These are phyloP conservation scores for Candida xyloterini DNA, from an alignment of 805 yeast species.

Conservation along the genomic window DNA sequence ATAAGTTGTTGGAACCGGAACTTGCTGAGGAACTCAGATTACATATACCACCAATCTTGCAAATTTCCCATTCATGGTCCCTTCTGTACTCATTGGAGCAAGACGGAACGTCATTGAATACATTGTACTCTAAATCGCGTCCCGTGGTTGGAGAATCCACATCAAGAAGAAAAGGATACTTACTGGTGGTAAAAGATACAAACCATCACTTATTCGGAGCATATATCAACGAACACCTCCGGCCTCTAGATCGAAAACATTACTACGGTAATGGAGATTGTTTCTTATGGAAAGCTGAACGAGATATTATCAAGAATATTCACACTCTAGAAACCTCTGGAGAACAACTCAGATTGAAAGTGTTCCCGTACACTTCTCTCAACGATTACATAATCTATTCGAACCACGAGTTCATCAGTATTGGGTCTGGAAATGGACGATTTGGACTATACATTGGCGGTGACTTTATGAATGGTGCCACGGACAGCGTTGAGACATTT, in stretches of 20 bases:
- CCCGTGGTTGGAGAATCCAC: constrained; percentile 41
- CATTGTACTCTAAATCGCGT: constrained; percentile 59
- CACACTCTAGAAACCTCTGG: constrained; percentile 17
- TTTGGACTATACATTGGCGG: constrained; percentile 89
- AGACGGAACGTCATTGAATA: constrained; percentile 82
- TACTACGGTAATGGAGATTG: constrained; percentile 96
- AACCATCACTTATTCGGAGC: constrained; percentile 71
- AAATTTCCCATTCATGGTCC: constrained; percentile 73
- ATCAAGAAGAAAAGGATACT: constrained; percentile 54
- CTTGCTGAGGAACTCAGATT: constrained; percentile 73
- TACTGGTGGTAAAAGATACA: constrained; percentile 67
- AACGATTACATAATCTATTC: constrained; percentile 86
- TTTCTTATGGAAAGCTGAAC: constrained; percentile 79
- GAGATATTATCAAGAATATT: constrained; percentile 34
- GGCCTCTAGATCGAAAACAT: constrained; percentile 66
- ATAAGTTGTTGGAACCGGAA: constrained; percentile 49
- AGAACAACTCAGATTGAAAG: constrained; percentile 55
- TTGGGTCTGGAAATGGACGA: constrained; percentile 92
- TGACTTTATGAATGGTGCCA: constrained; percentile 70
- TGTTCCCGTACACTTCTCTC: constrained; percentile 82
- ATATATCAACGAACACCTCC: constrained; percentile 68
- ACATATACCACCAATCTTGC: constrained; percentile 75
- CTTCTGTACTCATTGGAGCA: constrained; percentile 83
- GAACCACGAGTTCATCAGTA: constrained; percentile 68
- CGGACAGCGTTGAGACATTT: constrained; percentile 76